These are phyloP conservation scores for Pythium brachiatum DNA, from an alignment of 352 stramenopile species.

Conservation along the genomic window DNA sequence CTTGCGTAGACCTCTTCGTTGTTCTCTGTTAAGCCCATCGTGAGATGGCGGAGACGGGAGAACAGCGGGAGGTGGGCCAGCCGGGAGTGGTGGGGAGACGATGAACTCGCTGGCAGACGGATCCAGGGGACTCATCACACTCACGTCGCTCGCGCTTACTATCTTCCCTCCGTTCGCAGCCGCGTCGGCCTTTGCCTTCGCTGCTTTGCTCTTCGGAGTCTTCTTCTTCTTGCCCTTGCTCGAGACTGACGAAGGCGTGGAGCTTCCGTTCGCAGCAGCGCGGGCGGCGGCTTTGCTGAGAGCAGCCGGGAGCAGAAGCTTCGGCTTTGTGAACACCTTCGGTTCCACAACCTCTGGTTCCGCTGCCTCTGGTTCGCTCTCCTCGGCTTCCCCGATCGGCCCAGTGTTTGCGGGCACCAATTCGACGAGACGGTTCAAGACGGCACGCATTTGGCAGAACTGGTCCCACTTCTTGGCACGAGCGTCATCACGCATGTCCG, in stretches of 20 bases:
- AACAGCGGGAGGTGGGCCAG: not conserved
- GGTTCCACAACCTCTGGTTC: not conserved
- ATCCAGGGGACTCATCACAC: slow-evolving; percentile 4
- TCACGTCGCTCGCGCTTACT: slow-evolving; percentile 1
- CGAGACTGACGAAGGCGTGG: slow-evolving; percentile 8
- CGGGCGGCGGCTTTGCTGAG: not conserved
- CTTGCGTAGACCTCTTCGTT: not conserved
- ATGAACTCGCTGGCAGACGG: slow-evolving; percentile 3
- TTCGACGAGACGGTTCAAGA: slow-evolving; percentile 19
- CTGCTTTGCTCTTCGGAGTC: not conserved
- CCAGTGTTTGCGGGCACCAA: slow-evolving; percentile 3
- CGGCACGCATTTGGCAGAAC: slow-evolving; percentile 22
- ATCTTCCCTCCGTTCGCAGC: slow-evolving; percentile 1
- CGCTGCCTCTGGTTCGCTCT: not conserved
- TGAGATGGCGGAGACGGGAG: slow-evolving; percentile 21
- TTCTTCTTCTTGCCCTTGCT: slow-evolving; percentile 19
- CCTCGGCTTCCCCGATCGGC: not conserved
- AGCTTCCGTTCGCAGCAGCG: not conserved
- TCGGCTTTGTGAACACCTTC: not conserved
- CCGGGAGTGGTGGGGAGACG: not conserved
- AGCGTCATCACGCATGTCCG: slow-evolving; percentile 19
- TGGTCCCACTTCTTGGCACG: slow-evolving; percentile 21
- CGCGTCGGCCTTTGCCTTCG: not conserved
- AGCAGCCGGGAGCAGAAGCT: slow-evolving; percentile 10
- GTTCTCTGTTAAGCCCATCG: not conserved